Evolutionary conservation across 1,139 yeast species (phyloP), one percentile per base, ranked within the genome.

Genomic region (Hansenula lynferdii): DNA sequence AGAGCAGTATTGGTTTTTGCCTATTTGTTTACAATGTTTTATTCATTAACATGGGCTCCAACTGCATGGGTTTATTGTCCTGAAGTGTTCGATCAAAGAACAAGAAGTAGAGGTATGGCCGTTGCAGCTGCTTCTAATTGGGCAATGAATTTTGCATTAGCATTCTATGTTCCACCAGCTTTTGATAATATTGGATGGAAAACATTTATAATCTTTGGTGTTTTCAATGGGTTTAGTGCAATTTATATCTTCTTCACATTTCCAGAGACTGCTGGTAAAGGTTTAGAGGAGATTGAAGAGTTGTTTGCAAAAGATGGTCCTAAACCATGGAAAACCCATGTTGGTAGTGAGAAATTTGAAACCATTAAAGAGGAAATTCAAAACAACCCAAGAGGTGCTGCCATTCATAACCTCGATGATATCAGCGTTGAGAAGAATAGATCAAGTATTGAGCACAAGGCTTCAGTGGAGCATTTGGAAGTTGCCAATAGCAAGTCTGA

Each of bases 261-360:
- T 72, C 81, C 81, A 34, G 85, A 79, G 58, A 79, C 85, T 26
- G 75, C 67, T 54, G 80, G 80, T 39, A 74, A 72, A 61, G 68
- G 83, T 43, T 69, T 79, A 66, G 85, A 79, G 62, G 81, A 77
- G 60, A 74, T 79, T 50, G 83, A 72, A 35, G 53, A 51, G 39
- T 60, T 72, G 61, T 72, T 77, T 77, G 72, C 65, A 20, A 74
- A 70, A 50, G 51, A 61, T 18, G 54, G 72, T 42, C 77, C 77
- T 42, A 28, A 28, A 28, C 77, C 78, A 27, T 72, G 78, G 77
- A 68, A 60, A 48, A 57, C 74, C 20, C 51, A 59, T 24, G 36
- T 41, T 35, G 31, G 31, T n/a, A 28, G 31, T 28, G 31, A 28
- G n/a, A 28, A 18, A 14, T 28, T 28, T 19, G 31, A 28, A 9